Evolutionary conservation across 2,329 filamentous ascomycete species (phyloP), one percentile per base, ranked within the genome.

Genomic region (Lachnum nothofagi): DNA sequence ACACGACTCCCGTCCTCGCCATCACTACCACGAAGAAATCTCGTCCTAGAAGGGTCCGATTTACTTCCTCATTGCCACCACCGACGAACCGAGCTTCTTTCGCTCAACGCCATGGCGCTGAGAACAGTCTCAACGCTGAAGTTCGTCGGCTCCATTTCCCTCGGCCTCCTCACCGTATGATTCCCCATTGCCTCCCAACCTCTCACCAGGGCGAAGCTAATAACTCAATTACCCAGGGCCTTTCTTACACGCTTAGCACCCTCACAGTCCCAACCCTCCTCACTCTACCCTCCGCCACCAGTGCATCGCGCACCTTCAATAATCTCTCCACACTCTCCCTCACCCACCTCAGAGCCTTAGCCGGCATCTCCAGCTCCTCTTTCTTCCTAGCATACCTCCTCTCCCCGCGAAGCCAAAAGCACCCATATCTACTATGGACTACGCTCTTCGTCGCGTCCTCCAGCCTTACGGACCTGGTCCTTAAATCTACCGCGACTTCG

Each of bases 381-480:
- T 83, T 96, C 62, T 72, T 88, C 59, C 78, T 91, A 57, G 88
- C 90, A 54, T 96, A 85, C 69, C 67, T 77, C 38, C 73, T 94
- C 57, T 91, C 90, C 2, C 86, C 90, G 0, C 77, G 80, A 22
- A 78, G 82, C 48, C 77, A 80, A 59, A 83, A 86, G 65, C 91
- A 97, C 66, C 91, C 91, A 0, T 97, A 95, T 66, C 82, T 96
- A 22, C 70, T 96, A 51, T 96, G 93, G 82, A 89, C 88, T 12
- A 82, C 83, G 2, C 70, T 89, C 22, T 77, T 90, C 49, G 79
- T 83, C 37, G 73, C 77, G 33, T 71, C 72, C 35, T 74, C 77
- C 48, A 65, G 68, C 20, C 61, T 80, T 34, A 68, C 76, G 9
- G 62, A 65, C 29, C 41, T 57, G 23, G 23, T 65, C 7, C 43